A percentile compares a stretch with the other conserved stretches of the same genome.
Evolutionary conservation across 1,139 yeast genomes (phyloP).

Genomic region (Kazachstania sp.): DNA sequence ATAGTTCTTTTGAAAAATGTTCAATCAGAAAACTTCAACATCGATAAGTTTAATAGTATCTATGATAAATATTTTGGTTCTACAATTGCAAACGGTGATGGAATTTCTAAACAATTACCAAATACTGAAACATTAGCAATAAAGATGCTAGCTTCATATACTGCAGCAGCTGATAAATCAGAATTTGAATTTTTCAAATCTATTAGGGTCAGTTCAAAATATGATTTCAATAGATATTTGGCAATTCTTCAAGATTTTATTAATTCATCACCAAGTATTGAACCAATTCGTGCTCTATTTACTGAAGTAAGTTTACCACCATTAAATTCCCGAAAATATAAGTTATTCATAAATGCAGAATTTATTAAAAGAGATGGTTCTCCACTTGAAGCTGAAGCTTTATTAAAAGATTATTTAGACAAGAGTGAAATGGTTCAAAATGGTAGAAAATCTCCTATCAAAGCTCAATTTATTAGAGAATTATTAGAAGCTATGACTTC

Average conservation of each 20-base stretch:
- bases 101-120: slow-evolving; percentile 10
- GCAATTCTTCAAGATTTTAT: slow-evolving; percentile 18
- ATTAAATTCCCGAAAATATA: slow-evolving; percentile 14
- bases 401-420: slow-evolving; percentile 16
- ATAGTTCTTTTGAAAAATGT: slow-evolving; percentile 16
- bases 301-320: slow-evolving; percentile 17
- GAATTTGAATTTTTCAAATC: slow-evolving; percentile 17
- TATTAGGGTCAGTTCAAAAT: slow-evolving; percentile 10
- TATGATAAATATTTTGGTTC: slow-evolving; percentile 8
- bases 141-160: slow-evolving; percentile 19
- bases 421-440: background rate
- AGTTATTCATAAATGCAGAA: slow-evolving; percentile 20
- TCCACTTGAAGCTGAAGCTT: slow-evolving; percentile 18
- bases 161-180: slow-evolving; percentile 9
- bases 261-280: slow-evolving; percentile 15
- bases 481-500: slow-evolving; percentile 1
- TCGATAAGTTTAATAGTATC: slow-evolving; percentile 12
- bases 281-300: slow-evolving; percentile 16
- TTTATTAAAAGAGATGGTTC: slow-evolving; percentile 18
- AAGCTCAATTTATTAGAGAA: slow-evolving; percentile 3
- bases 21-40: slow-evolving; percentile 7
- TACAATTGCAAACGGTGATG: background rate
- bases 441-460: background rate
- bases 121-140: slow-evolving; percentile 17
- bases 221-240: slow-evolving; percentile 11